Conservation (phyloP, 1,284 basidiomycete genomes). For the Gomphus bonarii region DNA sequence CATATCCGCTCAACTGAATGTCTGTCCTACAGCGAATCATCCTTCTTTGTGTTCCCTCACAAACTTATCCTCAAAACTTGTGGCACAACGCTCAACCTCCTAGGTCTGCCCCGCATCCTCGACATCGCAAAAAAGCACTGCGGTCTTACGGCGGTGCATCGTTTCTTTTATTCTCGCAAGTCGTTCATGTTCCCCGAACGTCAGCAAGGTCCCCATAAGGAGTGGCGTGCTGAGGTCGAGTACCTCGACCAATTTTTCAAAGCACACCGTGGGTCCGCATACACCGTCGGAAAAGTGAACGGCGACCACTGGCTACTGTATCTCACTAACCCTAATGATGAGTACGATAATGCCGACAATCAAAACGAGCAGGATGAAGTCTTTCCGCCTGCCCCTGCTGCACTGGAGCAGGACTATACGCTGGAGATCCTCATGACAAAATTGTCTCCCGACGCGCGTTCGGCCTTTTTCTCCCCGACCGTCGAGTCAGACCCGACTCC, state of each 20-base stretch:
- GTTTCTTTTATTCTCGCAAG: constrained; percentile 97
- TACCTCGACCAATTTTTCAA: constrained; percentile 86
- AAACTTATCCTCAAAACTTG: constrained; percentile 98
- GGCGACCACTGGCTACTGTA: constrained; percentile 99
- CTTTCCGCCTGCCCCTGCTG: neutral
- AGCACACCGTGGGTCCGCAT: constrained; percentile 70
- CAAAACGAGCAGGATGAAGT: constrained; percentile 6
- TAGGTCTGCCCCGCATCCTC: constrained; percentile 88
- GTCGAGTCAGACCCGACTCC: constrained; percentile 19
- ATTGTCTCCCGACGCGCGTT: constrained; percentile 66
- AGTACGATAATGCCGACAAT: constrained; percentile 18
- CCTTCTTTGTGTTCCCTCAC: constrained; percentile 93
- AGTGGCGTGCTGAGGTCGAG: constrained; percentile 91
- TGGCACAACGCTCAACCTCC: constrained; percentile 94
- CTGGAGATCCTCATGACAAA: constrained; percentile 99
- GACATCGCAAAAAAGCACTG: constrained; percentile 80
- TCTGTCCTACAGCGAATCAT: constrained; percentile 75
- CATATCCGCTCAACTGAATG: constrained; percentile 1
- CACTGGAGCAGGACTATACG: constrained; percentile 66
- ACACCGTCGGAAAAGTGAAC: constrained; percentile 97
- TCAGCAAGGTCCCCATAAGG: constrained; percentile 87
- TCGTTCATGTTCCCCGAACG: constrained; percentile 99
- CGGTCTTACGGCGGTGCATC: constrained; percentile 64
- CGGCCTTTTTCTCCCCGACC: constrained; percentile 66
- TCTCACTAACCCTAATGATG: constrained; percentile 57